Percentiles rank a stretch among this genome's conserved stretches.
These are phyloP conservation scores for Bipolaris zeicola DNA, from an alignment of 2,329 filamentous ascomycete genomes.

Conservation along the genomic window DNA sequence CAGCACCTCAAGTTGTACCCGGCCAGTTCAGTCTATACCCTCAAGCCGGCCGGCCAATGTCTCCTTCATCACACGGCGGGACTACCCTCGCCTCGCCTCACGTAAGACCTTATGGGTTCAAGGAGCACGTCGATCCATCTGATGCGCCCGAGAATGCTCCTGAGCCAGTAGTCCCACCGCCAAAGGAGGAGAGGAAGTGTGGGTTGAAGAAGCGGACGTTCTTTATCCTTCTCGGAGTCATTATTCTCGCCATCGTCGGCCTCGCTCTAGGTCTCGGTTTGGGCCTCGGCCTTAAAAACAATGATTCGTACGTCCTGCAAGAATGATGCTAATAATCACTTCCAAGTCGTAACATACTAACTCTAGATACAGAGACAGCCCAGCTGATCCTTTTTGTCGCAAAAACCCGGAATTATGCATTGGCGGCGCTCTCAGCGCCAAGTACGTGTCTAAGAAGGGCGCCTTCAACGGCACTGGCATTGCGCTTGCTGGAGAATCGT, in stretches of 20 bases:
- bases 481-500: conserved; percentile 53
- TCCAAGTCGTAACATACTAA: not conserved
- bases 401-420: conserved; percentile 41
- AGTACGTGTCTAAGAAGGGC: conserved; percentile 49
- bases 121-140: conserved; percentile 30
- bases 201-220: conserved; percentile 35
- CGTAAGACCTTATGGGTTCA: conserved; percentile 28
- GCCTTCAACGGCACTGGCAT: conserved; percentile 57
- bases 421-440: conserved; percentile 48
- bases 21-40: conserved; percentile 24
- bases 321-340: not conserved
- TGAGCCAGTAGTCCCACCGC: conserved; percentile 17
- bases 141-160: conserved; percentile 19
- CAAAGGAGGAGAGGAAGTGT: conserved; percentile 29
- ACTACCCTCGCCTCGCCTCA: conserved; percentile 24
- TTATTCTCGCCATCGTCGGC: conserved; percentile 39
- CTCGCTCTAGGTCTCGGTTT: conserved; percentile 47
- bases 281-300: conserved; percentile 41
- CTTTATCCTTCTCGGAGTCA: conserved; percentile 26
- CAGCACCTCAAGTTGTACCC: conserved; percentile 29
- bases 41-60: conserved; percentile 19
- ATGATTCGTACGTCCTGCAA: conserved; percentile 18
- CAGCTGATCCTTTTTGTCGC: conserved; percentile 32
- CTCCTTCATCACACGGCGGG: conserved; percentile 25
- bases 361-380: conserved; percentile 5